Percentiles rank a stretch among this genome's conserved stretches.
These are phyloP conservation scores for Nicotiana tomentosiformis DNA, from an alignment of 257 asterid genomes.

Conservation along the genomic window DNA sequence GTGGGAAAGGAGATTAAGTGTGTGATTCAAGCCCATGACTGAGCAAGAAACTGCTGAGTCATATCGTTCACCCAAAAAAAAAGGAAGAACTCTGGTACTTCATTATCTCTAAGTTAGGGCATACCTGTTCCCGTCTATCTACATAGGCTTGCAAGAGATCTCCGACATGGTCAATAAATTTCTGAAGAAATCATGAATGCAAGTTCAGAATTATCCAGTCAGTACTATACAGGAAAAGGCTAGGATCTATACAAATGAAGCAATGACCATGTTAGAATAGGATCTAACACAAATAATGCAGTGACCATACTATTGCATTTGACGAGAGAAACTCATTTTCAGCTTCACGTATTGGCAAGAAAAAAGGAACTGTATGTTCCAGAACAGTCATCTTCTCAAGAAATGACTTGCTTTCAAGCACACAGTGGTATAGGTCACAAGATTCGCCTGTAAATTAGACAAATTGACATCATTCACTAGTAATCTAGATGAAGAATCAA, in stretches of 20 bases:
- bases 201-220: slow-evolving; percentile 8
- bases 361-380: slow-evolving; percentile 87
- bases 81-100: background rate
- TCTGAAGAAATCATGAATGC: slow-evolving; percentile 43
- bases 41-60: background rate
- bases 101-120: slow-evolving; percentile 4
- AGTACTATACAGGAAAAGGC: background rate
- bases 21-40: background rate
- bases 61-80: background rate
- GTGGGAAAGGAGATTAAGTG: background rate
- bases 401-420: slow-evolving; percentile 97
- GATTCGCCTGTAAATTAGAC: slow-evolving; percentile 68
- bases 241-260: background rate
- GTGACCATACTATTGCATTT: slow-evolving; percentile 67
- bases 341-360: slow-evolving; percentile 86
- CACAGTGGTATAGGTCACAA: slow-evolving; percentile 88
- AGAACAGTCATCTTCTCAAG: slow-evolving; percentile 94
- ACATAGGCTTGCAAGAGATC: slow-evolving; percentile 92
- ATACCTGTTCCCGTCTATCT: slow-evolving; percentile 97
- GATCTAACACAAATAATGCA: background rate
- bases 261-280: background rate
- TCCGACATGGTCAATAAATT: slow-evolving; percentile 88
- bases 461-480: background rate
- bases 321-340: slow-evolving; percentile 82
- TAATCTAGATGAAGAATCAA: background rate